Base-by-base conservation (phyloP, 2,329 filamentous ascomycete genomes). In the Pseudogymnoascus sp. region DNA sequence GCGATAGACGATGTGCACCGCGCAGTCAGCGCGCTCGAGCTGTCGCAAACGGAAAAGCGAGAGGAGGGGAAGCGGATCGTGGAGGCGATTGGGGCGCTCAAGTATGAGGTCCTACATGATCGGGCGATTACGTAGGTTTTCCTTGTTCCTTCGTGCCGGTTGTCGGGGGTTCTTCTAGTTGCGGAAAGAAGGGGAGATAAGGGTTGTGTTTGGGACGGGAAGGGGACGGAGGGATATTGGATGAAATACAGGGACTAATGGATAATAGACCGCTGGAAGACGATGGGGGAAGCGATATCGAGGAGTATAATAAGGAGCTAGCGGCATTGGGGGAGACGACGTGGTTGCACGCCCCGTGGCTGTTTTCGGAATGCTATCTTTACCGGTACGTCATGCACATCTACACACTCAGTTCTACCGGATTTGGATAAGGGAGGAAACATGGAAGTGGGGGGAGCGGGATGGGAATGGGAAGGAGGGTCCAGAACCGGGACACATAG, bases 1-100 rank as follows among this genome's bases (percentile, higher is more conserved):
- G 90, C 89, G 63, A 95, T 99, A 71, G 93, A 99, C 74, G 93
- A 97, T 75, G 82, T 96, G n/a, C 92, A 96, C 77, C 89, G 90
- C 61, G 82, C 89, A 7, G 83, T 88, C 3, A 79, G 80, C 35
- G 77, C 80, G 64, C 79, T 80, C 61, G 79, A 83, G 37, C 68
- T 65, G 4, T 66, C 63, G 46, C 85, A 91, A 61, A 76, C 86
- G 9, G 82, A 85, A 64, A 89, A 88, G 72, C 76, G 81, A 35
- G 83, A 83, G 23, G 95, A 97, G 75, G 95, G 95, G 71, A 97
- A 97, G 80, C 81, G 79, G 70, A 92, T 99, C 65, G 83, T 96
- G 44, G 86, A 89, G 72, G 83, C 89, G 68, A 81, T 99, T 11
- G 88, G 88, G 4, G 84, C 82, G 68, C 82, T 99, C 70, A 99